Evolutionary conservation across 805 yeast species (phyloP), one percentile per base, ranked within the genome.

Genomic region (Saccharomycopsis javanensis): DNA sequence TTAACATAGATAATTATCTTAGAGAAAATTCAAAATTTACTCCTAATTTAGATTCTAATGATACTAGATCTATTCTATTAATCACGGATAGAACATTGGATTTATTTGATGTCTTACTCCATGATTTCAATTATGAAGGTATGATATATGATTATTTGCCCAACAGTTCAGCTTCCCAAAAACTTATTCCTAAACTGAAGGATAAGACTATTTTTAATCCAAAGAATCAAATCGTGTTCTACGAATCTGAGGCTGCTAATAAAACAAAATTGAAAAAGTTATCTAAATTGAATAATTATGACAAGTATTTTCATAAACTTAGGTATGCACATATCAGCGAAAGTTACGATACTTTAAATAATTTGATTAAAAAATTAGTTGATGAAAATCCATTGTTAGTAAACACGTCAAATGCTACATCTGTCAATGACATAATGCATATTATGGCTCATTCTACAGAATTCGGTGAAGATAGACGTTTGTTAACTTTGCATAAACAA

Each of bases 61-160:
- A 88, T 20, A 76, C 94, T 60, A 34, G 57, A 65, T 18, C 96
- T 0, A 76, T 87, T 0, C 76, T 92, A 62, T 69, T 94, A 34
- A 80, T 94, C 18, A 75, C 87, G 1, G 99, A 94, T 69, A 77
- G 99, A 61, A 78, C 96, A 1, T 67, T 90, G 67, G 99, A 95
- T 68, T 73, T 86, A 53, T 80, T 80, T 64, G 86, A 94, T 5
- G 96, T 97, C 0, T 68, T 94, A 51, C 70, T 91, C 56, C 98
- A 94, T 69, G 96, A 89, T 67, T 88, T 91, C 69, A 80, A 85
- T 25, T 94, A 91, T 69, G 96, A 92, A 70, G 91, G 97, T 4
- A 83, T 91, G 87, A 86, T 91, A 18, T 85, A 85, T 72, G 99
- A 70, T 85, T 28, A 76, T 78, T 1, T 72, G 71, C 31, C 79